Evolutionary conservation across 2,329 filamentous ascomycete genomes (phyloP).

Genomic region (Ophiocordyceps camponoti-rufipedis): DNA sequence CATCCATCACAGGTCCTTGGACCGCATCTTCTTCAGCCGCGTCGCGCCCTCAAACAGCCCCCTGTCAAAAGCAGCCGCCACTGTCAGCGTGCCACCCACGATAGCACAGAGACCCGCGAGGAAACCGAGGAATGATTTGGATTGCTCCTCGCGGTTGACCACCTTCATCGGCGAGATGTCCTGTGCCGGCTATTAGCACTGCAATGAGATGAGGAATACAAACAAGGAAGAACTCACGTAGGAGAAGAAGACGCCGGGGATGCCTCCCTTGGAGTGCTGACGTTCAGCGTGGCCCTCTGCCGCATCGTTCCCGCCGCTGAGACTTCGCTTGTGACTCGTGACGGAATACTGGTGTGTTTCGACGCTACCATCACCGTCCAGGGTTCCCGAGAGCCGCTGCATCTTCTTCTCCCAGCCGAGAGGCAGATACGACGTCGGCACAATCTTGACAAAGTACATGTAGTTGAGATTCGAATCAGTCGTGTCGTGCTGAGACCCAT

Average conservation of each 20-base stretch:
- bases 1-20: conserved; percentile 34
- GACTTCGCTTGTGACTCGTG: conserved; percentile 83
- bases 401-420: conserved; percentile 63
- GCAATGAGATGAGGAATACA: background rate
- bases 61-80: conserved; percentile 83
- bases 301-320: conserved; percentile 66
- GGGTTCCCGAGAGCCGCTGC: conserved; percentile 9
- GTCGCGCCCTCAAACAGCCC: conserved; percentile 77
- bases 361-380: conserved; percentile 56
- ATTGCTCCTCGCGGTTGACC: conserved; percentile 80
- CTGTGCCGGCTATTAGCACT: conserved; percentile 19
- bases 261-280: conserved; percentile 74
- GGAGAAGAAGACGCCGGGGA: conserved; percentile 95
- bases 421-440: conserved; percentile 85
- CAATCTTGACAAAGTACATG: conserved; percentile 99
- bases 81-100: conserved; percentile 85
- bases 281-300: conserved; percentile 85
- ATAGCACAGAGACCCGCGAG: conserved; percentile 87
- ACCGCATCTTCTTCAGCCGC: conserved; percentile 70
- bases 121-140: conserved; percentile 84
- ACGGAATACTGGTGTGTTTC: conserved; percentile 98
- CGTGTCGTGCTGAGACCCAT: conserved; percentile 59
- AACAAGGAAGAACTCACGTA: conserved; percentile 46
- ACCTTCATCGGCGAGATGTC: conserved; percentile 99
- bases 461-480: conserved; percentile 79